Evolutionary conservation across 345 rosid species (phyloP), one percentile per base, ranked within the genome.

Genomic region (Reutealis trisperma): DNA sequence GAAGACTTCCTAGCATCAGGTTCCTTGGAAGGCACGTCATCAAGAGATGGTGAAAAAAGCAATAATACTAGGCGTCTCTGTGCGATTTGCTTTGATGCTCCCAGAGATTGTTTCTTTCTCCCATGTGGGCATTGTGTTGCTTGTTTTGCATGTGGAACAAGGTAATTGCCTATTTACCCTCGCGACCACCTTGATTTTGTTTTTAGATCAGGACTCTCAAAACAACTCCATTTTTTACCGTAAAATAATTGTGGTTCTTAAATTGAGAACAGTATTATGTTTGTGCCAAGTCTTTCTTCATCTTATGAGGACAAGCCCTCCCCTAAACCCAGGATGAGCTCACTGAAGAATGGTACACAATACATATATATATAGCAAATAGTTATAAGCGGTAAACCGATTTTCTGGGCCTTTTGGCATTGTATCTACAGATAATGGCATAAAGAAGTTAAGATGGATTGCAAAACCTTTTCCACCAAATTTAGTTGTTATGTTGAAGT

Each of bases 41-140:
- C 67, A 75, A 85, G 80, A 67, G 94, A 89, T 55, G 86, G 88
- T 73, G 96, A 92, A 83, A 86, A 86, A 62, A 78, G 83, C 72
- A 92, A 88, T 77, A 88, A 87, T 77, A 96, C 96, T 24, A 86
- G 87, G 62, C 93, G 92, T n/a, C 97, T 94, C 41, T 96, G 99
- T 85, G 97, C 94, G 3, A 94, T 96, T 65, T 96, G 99, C 88
- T 96, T 86, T 78, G 99, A 96, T 84, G 99, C 97, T 70, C 97
- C 97, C 10, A 92, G 99, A 82, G 98, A 91, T 80, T 94, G 99
- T 85, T 96, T 94, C 85, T 96, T 96, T 85, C 98, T 96, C 87
- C 97, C 97, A 19, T 96, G 99, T 76, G 99, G 99, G 55, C 98
- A 94, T 79, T 96, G 97, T 70, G 90, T 94, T 32, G 89, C 99